phyloP scores from a whole-genome alignment of 2,329 filamentous ascomycete genomes.

The Gaeumannomyces sp. region DNA sequence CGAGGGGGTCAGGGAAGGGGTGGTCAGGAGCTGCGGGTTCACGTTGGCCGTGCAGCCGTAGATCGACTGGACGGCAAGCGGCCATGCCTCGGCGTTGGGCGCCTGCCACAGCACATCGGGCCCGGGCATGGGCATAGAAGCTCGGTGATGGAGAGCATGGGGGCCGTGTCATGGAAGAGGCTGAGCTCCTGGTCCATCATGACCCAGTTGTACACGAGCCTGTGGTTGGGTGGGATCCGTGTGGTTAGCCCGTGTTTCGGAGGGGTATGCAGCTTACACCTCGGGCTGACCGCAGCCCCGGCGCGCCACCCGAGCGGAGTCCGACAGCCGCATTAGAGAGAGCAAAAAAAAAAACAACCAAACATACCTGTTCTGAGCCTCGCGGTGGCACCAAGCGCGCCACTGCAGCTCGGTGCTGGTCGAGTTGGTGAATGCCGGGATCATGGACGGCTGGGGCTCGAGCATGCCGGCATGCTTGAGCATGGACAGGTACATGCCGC shows the following conservation, averaged over 20 bases:
- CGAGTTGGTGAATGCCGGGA: slow-evolving; percentile 36
- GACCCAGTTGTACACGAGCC: slow-evolving; percentile 69
- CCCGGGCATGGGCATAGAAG: slow-evolving; percentile 56
- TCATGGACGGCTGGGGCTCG: slow-evolving; percentile 42
- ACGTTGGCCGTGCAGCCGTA: slow-evolving; percentile 45
- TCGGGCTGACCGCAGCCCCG: background rate
- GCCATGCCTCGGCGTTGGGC: slow-evolving; percentile 52
- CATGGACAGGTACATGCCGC: slow-evolving; percentile 70
- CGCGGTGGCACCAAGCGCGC: slow-evolving; percentile 59
- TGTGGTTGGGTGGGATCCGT: slow-evolving; percentile 23
- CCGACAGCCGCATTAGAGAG: slow-evolving; percentile 17
- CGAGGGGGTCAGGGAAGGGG: slow-evolving; percentile 48
- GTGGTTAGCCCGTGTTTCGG: background rate
- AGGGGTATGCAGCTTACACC: background rate
- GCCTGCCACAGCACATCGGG: slow-evolving; percentile 59
- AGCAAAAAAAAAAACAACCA: slow-evolving; percentile 4
- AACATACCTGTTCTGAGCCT: slow-evolving; percentile 55
- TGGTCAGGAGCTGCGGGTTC: slow-evolving; percentile 45
- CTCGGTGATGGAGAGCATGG: slow-evolving; percentile 59
- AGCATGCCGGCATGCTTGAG: slow-evolving; percentile 63
- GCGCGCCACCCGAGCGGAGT: background rate
- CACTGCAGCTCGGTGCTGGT: slow-evolving; percentile 46
- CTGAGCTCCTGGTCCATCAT: slow-evolving; percentile 69
- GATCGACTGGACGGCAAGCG: slow-evolving; percentile 49
- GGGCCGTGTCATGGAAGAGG: slow-evolving; percentile 57